Base-by-base conservation (phyloP, 805 yeast genomes). In the Lachancea nothofagi region DNA sequence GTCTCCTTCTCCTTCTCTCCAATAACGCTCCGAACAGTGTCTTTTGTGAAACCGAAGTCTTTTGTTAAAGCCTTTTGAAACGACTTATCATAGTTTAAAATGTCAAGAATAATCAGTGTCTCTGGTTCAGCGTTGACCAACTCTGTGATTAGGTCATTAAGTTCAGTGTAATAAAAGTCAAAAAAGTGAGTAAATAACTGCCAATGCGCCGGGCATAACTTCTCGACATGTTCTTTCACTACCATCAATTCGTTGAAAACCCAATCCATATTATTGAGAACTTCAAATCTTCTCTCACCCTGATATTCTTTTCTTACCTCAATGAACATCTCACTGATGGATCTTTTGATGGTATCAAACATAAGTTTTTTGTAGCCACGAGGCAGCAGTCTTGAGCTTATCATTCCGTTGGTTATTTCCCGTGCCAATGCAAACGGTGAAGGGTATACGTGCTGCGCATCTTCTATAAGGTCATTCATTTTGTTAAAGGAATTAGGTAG, bases 251-350 rank as follows among this genome's bases (percentile, higher is more conserved):
- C 97, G 48, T 82, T 80, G 58, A 82, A 86, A 14, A 88, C 73
- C 89, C 96, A 90, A 42, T 78, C 80, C 40, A 89, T 63, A 48
- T 83, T 78, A 28, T 81, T 80, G 42, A 84, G 69, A 1, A 87
- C 77, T 13, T 69, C 70, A 61, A 79, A 76, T 27, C 71, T 70
- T 31, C 55, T 65, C 15, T 64, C 69, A 14, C 59, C 64, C 71
- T 75, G 19, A 62, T 65, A 54, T 70, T 80, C 42, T 71, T 71
- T 43, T 71, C 75, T 51, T 68, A 72, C 65, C 43, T 79, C 75
- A 25, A 71, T 66, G 64, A 88, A 88, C 29, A 82, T 80, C 15
- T 78, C 83, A 20, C 63, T 67, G 9, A 89, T 72, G 5, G 85
- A 72, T 36, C 70, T 71, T 46, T 76, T 73, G 30, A 86, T 64